Base-by-base conservation (phyloP, 2,329 filamentous ascomycete genomes). In the Ophiostoma montium region DNA sequence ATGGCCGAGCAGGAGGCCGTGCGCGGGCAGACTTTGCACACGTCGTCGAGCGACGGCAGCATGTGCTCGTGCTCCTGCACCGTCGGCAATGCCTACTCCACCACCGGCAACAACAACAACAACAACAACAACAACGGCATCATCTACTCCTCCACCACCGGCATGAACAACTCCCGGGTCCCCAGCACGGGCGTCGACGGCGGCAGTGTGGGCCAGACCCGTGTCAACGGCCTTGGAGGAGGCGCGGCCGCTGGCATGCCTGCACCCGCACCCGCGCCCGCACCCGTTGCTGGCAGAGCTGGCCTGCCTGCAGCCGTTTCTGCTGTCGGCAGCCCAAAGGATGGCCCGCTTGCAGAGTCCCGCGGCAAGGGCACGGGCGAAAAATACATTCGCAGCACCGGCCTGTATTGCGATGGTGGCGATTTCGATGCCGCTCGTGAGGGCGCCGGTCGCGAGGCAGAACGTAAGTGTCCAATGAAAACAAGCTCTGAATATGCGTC, bases 371-470 rank as follows among this genome's bases (percentile, higher is more conserved):
- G 70, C 1, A 77, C 72, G 0, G 76, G 76, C 7, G 72, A 78
- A 60, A 58, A 74, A 57, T 74, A 74, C 51, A 69, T 81, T 54
- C 75, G 72, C 62, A 72, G 70, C 19, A 71, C 69, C 1, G 81
- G 80, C 0, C 60, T 83, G 27, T 63, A 67, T 32, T 76, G 78
- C 15, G 80, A 86, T 35, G 80, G 81, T 1, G 80, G 81, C 6
- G 70, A 84, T 56, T 83, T 84, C 58, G 81, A 84, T 57, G 78
- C 75, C 4, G 65, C 71, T 8, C 73, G 73, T 52, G 73, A 79
- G 0, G 81, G 81, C 11, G 82, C 82, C 11, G 80, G 78, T 3
- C 66, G 63, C 33, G 82, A 86, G 61, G 81, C 81, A 53, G 78
- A 82, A 55, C 72, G 82, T 81, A 27, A 42, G 38, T 42, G 7